Evolutionary conservation across 768 basidiomycete species (phyloP).

Genomic region (Mrakia blollopis): DNA sequence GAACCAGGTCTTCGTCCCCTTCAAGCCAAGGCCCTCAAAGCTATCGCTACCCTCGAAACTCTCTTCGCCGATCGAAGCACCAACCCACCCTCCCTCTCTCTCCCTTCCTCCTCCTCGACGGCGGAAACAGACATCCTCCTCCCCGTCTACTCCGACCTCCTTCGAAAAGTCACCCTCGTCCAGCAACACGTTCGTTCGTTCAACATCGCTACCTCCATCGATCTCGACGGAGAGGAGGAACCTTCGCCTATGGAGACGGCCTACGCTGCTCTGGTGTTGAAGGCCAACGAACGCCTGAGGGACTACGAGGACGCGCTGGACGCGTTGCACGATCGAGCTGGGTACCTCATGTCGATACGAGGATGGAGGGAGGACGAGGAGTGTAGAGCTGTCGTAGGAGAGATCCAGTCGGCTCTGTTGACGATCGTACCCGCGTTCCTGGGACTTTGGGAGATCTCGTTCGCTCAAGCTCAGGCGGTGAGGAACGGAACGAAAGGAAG

Average conservation of each 20-base stretch:
- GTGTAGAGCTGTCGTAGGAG: background rate
- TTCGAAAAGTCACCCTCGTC: constrained; percentile 34
- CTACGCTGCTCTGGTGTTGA: constrained; percentile 37
- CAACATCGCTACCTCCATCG: constrained; percentile 42
- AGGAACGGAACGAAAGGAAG: constrained; percentile 33
- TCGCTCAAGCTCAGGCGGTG: constrained; percentile 35
- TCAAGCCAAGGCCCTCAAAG: background rate
- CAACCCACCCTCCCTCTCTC: too few relatives aligned
- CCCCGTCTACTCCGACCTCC: constrained; percentile 17
- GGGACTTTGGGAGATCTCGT: constrained; percentile 32
- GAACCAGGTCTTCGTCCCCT: constrained; percentile 3
- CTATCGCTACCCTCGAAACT: constrained; percentile 24
- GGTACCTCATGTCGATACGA: background rate
- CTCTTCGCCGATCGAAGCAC: too few relatives aligned
- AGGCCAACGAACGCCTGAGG: constrained; percentile 35
- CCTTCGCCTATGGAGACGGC: constrained; percentile 29
- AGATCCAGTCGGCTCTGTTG: background rate
- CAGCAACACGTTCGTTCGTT: constrained; percentile 26
- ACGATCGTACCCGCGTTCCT: constrained; percentile 30
- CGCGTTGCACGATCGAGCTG: background rate
- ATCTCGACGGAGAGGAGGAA: constrained; percentile 41
- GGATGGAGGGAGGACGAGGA: background rate
- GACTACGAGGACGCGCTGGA: constrained; percentile 36
- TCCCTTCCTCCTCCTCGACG: background rate
- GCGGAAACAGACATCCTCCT: constrained; percentile 10